These are phyloP conservation scores for Elaphomyces granulatus DNA, from an alignment of 495 filamentous ascomycete genomes.

Conservation along the genomic window DNA sequence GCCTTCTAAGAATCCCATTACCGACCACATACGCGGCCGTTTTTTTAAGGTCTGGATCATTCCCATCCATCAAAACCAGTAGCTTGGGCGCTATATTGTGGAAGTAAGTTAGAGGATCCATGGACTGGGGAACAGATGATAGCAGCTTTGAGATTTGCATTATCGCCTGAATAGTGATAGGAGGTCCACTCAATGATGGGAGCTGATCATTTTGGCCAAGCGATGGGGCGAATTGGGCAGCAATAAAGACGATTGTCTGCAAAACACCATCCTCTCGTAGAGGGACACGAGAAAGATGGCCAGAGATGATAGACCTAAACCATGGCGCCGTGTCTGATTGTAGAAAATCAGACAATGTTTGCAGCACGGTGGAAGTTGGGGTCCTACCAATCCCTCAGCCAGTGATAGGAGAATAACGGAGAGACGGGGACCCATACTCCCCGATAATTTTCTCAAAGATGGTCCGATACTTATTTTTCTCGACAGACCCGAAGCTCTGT, in stretches of 20 bases:
- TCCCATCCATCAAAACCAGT: constrained; percentile 49
- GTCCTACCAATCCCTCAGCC: constrained; percentile 23
- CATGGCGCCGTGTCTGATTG: constrained; percentile 31
- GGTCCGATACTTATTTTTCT: constrained; percentile 13
- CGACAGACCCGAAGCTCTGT: constrained; percentile 7
- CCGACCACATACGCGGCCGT: constrained; percentile 60
- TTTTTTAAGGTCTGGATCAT: constrained; percentile 46
- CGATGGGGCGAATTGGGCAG: constrained; percentile 39
- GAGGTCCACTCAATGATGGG: constrained; percentile 35
- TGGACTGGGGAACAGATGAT: constrained; percentile 43
- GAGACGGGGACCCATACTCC: constrained; percentile 31
- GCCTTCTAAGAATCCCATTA: constrained; percentile 55
- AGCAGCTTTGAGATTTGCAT: constrained; percentile 50
- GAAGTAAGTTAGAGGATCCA: constrained; percentile 46
- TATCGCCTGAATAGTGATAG: constrained; percentile 59
- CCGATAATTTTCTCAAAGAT: constrained; percentile 26
- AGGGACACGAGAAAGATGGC: constrained; percentile 44
- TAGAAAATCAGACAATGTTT: constrained; percentile 32
- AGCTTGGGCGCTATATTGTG: constrained; percentile 50
- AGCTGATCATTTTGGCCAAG: constrained; percentile 24
- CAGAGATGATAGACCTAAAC: constrained; percentile 36
- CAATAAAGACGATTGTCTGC: constrained; percentile 56
- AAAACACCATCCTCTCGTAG: constrained; percentile 51
- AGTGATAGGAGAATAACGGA: too few species aligned
- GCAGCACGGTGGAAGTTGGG: constrained; percentile 28